Evolutionary conservation across 164 flowering plant species (phyloP).

Genomic region (Echeveria elegans): DNA sequence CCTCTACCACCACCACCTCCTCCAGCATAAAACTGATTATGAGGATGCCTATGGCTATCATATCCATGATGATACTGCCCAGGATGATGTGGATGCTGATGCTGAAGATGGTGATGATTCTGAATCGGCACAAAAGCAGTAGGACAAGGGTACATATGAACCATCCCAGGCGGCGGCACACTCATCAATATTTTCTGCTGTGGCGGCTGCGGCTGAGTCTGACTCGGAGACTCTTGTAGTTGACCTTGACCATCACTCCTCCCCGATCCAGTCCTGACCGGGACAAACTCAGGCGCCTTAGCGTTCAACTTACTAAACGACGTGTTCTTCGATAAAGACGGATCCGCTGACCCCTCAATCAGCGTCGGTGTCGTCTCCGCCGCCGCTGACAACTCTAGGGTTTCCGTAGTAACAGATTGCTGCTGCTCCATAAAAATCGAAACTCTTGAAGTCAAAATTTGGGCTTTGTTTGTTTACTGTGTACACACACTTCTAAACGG

Average conservation of each 20-base stretch:
- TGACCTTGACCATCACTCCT: constrained; percentile 21
- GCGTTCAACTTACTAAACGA: constrained; percentile 71
- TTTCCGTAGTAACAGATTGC: constrained; percentile 5
- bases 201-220: not conserved
- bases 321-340: constrained; percentile 28
- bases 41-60: constrained; percentile 13
- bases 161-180: constrained; percentile 25
- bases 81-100: constrained; percentile 18
- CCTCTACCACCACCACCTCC: constrained; percentile 5
- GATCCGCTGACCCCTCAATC: constrained; percentile 25
- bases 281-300: constrained; percentile 76
- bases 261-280: constrained; percentile 10
- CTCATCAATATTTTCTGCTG: constrained; percentile 13
- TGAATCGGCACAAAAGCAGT: constrained; percentile 22
- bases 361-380: not conserved
- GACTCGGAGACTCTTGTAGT: constrained; percentile 10
- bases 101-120: constrained; percentile 14
- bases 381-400: not conserved
- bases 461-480: not conserved
- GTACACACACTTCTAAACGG: not conserved
- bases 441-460: constrained; percentile 1
- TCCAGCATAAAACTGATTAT: constrained; percentile 10
- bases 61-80: constrained; percentile 16
- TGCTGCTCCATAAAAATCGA: constrained; percentile 3
- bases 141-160: constrained; percentile 29